Percentiles rank a stretch among this genome's conserved stretches.
These are phyloP conservation scores for Aspergillus bertholletiae DNA, from an alignment of 495 filamentous ascomycete genomes.

Conservation along the genomic window DNA sequence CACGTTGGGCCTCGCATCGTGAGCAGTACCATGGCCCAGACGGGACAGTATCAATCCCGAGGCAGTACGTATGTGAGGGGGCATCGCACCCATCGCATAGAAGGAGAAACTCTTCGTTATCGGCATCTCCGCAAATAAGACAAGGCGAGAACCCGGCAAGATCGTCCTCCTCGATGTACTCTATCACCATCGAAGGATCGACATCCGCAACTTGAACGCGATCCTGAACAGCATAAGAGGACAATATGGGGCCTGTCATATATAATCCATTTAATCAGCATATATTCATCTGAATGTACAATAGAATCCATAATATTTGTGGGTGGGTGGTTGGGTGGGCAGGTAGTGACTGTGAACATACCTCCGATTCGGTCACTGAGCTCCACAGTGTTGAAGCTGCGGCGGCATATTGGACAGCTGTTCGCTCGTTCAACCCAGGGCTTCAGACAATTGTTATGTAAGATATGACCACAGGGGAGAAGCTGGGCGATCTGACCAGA, in stretches of 20 bases:
- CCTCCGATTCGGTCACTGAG: slow-evolving; percentile 74
- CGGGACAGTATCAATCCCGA: slow-evolving; percentile 73
- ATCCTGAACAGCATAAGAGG: slow-evolving; percentile 82
- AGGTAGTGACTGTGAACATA: too few species aligned
- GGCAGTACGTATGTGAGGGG: slow-evolving; percentile 80
- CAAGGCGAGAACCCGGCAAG: slow-evolving; percentile 63
- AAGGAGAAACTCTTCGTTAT: slow-evolving; percentile 75
- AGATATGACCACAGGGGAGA: slow-evolving; percentile 76
- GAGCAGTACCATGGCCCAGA: slow-evolving; percentile 80
- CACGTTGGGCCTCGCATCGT: slow-evolving; percentile 59
- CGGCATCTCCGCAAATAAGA: slow-evolving; percentile 70
- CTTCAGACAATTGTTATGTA: slow-evolving; percentile 87
- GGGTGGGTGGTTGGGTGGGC: too few species aligned
- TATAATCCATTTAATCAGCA: slow-evolving; percentile 3
- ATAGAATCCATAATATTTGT: too few species aligned
- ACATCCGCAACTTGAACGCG: slow-evolving; percentile 87
- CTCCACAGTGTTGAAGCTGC: slow-evolving; percentile 83
- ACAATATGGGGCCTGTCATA: slow-evolving; percentile 61
- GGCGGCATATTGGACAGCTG: slow-evolving; percentile 94
- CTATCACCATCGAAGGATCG: slow-evolving; percentile 74
- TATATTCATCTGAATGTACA: background rate
- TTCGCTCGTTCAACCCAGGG: slow-evolving; percentile 96
- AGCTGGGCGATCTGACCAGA: slow-evolving; percentile 58
- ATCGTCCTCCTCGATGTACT: slow-evolving; percentile 68
- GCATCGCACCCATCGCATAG: slow-evolving; percentile 85